phyloP scores from a whole-genome alignment of 306 rosid species.

The Dryas drummondii region DNA sequence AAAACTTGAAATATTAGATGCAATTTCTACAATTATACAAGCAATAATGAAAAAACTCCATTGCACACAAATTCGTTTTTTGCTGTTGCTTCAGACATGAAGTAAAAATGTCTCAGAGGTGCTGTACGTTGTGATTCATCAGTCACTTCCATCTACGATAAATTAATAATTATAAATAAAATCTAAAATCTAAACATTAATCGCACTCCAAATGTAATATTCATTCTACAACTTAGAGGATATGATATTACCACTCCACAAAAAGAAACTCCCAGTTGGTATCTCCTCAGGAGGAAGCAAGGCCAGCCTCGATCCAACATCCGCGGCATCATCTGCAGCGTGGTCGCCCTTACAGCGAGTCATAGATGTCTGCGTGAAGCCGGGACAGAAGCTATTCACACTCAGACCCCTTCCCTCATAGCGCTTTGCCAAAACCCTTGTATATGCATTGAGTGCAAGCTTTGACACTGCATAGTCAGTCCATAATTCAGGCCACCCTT shows the following conservation, averaged over 20 bases:
- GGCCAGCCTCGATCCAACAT: conserved; percentile 43
- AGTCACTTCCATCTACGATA: too few relatives aligned
- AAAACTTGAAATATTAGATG: too few relatives aligned
- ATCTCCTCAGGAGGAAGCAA: conserved; percentile 61
- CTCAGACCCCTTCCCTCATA: conserved; percentile 35
- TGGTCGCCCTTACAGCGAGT: conserved; percentile 70
- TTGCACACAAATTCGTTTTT: too few relatives aligned
- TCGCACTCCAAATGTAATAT: too few relatives aligned
- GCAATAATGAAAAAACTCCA: too few relatives aligned
- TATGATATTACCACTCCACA: conserved; percentile 1
- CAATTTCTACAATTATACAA: too few relatives aligned
- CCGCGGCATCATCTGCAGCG: conserved; percentile 58
- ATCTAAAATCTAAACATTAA: too few relatives aligned
- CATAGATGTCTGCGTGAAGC: conserved; percentile 86
- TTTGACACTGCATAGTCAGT: conserved; percentile 89
- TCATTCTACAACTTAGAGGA: background rate
- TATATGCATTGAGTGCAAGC: conserved; percentile 73
- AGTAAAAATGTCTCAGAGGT: too few relatives aligned
- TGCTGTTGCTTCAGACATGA: too few relatives aligned
- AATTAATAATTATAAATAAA: too few relatives aligned
- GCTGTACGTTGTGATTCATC: too few relatives aligned
- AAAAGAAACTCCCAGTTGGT: conserved; percentile 61
- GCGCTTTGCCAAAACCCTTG: conserved; percentile 58
- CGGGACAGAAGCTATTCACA: conserved; percentile 79
- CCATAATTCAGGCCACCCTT: conserved; percentile 90